Percentiles rank a stretch among this genome's conserved stretches.
Evolutionary conservation across 768 basidiomycete genomes (phyloP).

Genomic region (Tylopilus cervinicoccineus): DNA sequence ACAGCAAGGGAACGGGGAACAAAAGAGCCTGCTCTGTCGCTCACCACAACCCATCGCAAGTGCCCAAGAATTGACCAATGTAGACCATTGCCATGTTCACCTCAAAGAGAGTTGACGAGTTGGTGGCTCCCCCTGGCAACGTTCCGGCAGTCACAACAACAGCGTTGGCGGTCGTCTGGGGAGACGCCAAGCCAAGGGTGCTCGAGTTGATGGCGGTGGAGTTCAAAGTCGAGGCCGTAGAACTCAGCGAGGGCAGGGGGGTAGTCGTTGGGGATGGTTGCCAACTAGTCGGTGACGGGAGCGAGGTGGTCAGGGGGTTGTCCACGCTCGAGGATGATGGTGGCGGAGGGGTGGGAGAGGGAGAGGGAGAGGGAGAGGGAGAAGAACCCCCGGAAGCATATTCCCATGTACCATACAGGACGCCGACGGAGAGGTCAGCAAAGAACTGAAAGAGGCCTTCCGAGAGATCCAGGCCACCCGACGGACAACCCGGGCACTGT

Average conservation of each 20-base stretch:
- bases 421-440: constrained; percentile 42
- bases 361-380: constrained; percentile 6
- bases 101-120: constrained; percentile 10
- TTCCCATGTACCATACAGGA: constrained; percentile 58
- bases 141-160: constrained; percentile 12
- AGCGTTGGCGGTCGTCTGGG: constrained; percentile 16
- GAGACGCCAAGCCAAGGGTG: constrained; percentile 22
- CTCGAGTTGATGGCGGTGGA: constrained; percentile 7
- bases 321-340: constrained; percentile 10
- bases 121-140: not conserved
- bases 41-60: constrained; percentile 8
- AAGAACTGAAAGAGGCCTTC: constrained; percentile 64
- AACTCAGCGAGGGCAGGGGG: constrained; percentile 8
- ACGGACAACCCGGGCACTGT: constrained; percentile 67
- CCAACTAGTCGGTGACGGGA: constrained; percentile 18
- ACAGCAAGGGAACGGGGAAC: too few species aligned
- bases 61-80: constrained; percentile 18
- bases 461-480: constrained; percentile 64
- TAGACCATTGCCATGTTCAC: constrained; percentile 18
- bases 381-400: constrained; percentile 29
- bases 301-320: constrained; percentile 20
- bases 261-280: constrained; percentile 25
- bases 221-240: constrained; percentile 13
- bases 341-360: constrained; percentile 7
- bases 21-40: constrained; percentile 8